A percentile compares a stretch with the other conserved stretches of the same genome.
phyloP scores from a whole-genome alignment of 2,329 filamentous ascomycete species.

The Stachybotrys chlorohalonatus region DNA sequence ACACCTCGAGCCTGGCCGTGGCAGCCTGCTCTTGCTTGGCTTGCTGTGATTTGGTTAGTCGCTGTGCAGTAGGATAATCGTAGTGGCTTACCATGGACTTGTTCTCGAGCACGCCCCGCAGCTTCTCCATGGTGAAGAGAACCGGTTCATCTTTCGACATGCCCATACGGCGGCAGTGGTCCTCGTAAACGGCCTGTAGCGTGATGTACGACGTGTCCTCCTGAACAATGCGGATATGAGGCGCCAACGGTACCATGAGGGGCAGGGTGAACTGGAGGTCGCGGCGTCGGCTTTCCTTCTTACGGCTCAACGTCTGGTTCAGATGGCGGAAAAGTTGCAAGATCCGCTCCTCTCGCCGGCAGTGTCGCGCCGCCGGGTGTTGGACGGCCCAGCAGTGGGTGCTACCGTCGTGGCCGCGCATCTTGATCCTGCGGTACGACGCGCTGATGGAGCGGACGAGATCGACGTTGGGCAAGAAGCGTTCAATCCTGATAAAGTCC shows the following conservation, averaged over 20 bases:
- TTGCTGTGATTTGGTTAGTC: constrained; percentile 7
- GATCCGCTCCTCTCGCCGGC: constrained; percentile 87
- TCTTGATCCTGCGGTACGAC: constrained; percentile 87
- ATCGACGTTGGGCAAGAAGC: constrained; percentile 91
- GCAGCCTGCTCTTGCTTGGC: constrained; percentile 59
- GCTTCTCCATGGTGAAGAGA: constrained; percentile 90
- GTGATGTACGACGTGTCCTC: constrained; percentile 93
- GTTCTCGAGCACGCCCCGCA: constrained; percentile 64
- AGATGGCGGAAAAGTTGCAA: constrained; percentile 95
- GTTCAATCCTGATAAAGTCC: constrained; percentile 94
- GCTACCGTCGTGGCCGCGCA: constrained; percentile 94
- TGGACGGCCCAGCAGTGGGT: constrained; percentile 96
- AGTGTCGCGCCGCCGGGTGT: constrained; percentile 87
- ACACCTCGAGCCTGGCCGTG: constrained; percentile 78
- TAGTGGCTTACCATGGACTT: constrained; percentile 46
- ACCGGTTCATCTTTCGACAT: constrained; percentile 94
- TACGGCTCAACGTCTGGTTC: constrained; percentile 82
- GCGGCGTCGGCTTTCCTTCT: constrained; percentile 88
- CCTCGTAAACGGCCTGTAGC: constrained; percentile 90
- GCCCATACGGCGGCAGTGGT: constrained; percentile 79
- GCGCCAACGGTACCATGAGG: constrained; percentile 89
- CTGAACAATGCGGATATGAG: constrained; percentile 89
- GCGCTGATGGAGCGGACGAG: constrained; percentile 83
- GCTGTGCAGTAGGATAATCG: not conserved
- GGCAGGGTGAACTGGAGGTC: constrained; percentile 96